Conservation (phyloP, 306 rosid genomes). For the Geum urbanum region DNA sequence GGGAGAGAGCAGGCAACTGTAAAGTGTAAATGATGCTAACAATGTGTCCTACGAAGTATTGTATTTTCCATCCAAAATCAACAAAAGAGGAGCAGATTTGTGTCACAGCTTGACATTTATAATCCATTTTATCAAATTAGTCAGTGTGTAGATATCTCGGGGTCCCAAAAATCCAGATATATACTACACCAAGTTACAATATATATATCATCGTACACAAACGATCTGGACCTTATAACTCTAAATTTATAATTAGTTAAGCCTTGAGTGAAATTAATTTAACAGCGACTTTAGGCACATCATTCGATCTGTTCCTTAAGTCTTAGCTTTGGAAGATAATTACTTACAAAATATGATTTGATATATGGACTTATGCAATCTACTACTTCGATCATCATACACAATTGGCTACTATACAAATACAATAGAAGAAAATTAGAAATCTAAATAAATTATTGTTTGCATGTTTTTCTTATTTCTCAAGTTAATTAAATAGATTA, state of each 20-base stretch:
- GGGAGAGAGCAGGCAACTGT: not conserved
- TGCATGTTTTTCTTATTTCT: conserved; percentile 14
- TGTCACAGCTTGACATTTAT: conserved; percentile 2
- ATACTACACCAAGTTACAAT: not conserved
- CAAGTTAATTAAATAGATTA: not conserved
- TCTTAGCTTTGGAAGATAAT: not conserved
- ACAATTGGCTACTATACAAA: conserved; percentile 7
- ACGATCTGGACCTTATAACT: not conserved
- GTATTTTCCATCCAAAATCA: conserved; percentile 13
- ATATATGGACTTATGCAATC: not conserved
- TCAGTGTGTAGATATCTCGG: conserved; percentile 1
- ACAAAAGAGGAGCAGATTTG: conserved; percentile 12
- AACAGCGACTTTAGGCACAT: not conserved
- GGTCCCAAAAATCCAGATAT: too few relatives aligned
- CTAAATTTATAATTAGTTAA: not conserved
- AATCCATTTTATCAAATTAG: not conserved
- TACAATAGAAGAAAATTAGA: not conserved
- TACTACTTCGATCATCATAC: conserved; percentile 15
- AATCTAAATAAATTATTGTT: not conserved
- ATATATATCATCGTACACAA: not conserved
- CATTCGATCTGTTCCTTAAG: not conserved
- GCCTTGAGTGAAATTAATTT: too few relatives aligned
- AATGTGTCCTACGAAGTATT: not conserved
- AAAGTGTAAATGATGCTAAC: not conserved
- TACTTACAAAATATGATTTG: not conserved